Evolutionary conservation across 2,329 filamentous ascomycete genomes (phyloP).

Genomic region (Colletotrichum sp.): DNA sequence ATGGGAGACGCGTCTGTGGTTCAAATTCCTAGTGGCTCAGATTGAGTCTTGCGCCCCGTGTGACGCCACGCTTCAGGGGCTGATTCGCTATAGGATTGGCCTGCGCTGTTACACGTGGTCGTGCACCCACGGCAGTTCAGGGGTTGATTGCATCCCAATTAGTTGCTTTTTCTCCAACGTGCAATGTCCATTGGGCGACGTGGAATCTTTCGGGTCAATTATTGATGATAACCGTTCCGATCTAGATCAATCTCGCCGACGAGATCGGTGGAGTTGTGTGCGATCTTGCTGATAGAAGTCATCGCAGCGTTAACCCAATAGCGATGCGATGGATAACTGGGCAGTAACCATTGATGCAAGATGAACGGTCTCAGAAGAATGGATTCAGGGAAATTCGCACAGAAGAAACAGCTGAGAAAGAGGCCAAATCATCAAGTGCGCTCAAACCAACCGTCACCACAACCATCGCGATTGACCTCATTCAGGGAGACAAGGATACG

Average conservation of each 20-base stretch:
- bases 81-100: background rate
- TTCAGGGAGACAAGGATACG: no score
- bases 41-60: background rate
- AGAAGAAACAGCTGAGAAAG: accelerated
- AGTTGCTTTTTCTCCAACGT: background rate
- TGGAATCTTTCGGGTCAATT: background rate
- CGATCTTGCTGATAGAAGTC: background rate
- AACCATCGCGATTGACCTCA: no score
- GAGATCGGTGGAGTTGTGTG: background rate
- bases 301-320: no score
- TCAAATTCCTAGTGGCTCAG: background rate
- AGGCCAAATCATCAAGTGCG: no score
- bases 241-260: background rate
- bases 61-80: background rate
- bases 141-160: background rate
- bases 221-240: background rate
- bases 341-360: no score
- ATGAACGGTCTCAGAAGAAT: accelerated
- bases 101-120: background rate
- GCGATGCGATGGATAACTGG: no score
- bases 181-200: background rate
- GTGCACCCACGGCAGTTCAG: background rate
- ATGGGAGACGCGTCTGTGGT: background rate
- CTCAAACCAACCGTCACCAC: no score
- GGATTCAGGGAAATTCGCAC: no score